A percentile compares a stretch with the other conserved stretches of the same genome.
Evolutionary conservation across 2,329 filamentous ascomycete species (phyloP).

Genomic region (Rhinocladiella similis): DNA sequence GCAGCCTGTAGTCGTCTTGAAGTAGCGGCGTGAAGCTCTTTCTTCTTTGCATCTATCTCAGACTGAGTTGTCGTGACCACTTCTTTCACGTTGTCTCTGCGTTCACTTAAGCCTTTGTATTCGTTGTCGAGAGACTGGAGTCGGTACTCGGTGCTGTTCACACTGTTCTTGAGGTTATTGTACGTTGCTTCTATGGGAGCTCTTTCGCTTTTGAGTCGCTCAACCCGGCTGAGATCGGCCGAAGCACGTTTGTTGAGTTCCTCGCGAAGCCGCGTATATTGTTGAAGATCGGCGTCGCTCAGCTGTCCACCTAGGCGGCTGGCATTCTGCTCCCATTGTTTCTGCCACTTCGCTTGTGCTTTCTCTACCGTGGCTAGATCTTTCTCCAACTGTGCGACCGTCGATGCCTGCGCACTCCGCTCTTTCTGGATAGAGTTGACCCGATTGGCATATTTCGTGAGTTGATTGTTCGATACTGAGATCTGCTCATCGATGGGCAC

Average conservation of each 20-base stretch:
- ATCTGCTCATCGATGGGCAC: slow-evolving; percentile 94
- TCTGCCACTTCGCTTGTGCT: slow-evolving; percentile 82
- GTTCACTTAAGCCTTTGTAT: slow-evolving; percentile 66
- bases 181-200: slow-evolving; percentile 91
- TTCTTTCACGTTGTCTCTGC: slow-evolving; percentile 63
- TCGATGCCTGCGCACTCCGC: slow-evolving; percentile 67
- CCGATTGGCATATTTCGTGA: slow-evolving; percentile 66
- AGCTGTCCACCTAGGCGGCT: slow-evolving; percentile 85
- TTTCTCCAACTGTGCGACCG: slow-evolving; percentile 73
- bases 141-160: slow-evolving; percentile 74
- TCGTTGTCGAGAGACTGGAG: slow-evolving; percentile 74
- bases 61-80: slow-evolving; percentile 67
- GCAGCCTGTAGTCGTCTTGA: slow-evolving; percentile 80
- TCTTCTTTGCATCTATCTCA: slow-evolving; percentile 86
- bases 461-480: slow-evolving; percentile 69
- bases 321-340: slow-evolving; percentile 79
- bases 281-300: slow-evolving; percentile 80
- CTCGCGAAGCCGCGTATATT: slow-evolving; percentile 81
- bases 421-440: slow-evolving; percentile 74
- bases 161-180: slow-evolving; percentile 83
- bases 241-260: slow-evolving; percentile 83
- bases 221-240: slow-evolving; percentile 76
- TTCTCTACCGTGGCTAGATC: slow-evolving; percentile 84
- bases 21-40: slow-evolving; percentile 80
- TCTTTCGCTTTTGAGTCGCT: slow-evolving; percentile 82